Evolutionary conservation across 768 basidiomycete genomes (phyloP).

Genomic region (Dictyophora rubrovolvata): DNA sequence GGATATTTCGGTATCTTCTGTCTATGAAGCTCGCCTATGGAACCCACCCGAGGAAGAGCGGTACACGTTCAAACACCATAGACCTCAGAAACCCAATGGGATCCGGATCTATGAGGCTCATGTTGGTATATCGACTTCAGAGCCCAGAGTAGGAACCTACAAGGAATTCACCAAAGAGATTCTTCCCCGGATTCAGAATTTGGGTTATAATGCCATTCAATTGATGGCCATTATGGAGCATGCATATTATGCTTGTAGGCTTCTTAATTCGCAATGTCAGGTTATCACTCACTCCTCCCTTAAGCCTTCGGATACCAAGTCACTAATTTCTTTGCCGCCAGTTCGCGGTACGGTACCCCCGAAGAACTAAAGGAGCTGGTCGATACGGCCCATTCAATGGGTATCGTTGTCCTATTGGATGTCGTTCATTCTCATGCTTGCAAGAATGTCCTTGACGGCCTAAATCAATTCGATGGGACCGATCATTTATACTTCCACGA

Average conservation of each 20-base stretch:
- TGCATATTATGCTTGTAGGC: constrained; percentile 91
- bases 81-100: constrained; percentile 55
- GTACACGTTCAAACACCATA: constrained; percentile 75
- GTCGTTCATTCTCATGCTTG: constrained; percentile 97
- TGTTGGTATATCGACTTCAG: constrained; percentile 90
- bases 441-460: constrained; percentile 92
- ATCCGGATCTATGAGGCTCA: constrained; percentile 94
- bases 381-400: constrained; percentile 91
- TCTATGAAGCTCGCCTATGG: constrained; percentile 98
- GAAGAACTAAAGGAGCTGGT: constrained; percentile 94
- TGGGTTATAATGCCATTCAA: constrained; percentile 96
- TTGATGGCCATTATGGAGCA: constrained; percentile 99
- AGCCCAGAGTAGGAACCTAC: constrained; percentile 85
- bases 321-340: constrained; percentile 93
- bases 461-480: constrained; percentile 95
- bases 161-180: constrained; percentile 85
- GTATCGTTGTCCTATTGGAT: constrained; percentile 87
- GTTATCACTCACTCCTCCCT: constrained; percentile 9
- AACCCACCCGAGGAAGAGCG: constrained; percentile 67
- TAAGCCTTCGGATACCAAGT: constrained; percentile 97
- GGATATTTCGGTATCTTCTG: constrained; percentile 77
- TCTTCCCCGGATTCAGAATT: constrained; percentile 76
- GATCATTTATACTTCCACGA: constrained; percentile 98
- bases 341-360: constrained; percentile 90
- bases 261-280: constrained; percentile 2